Percentiles rank a stretch among this genome's conserved stretches.
phyloP scores from a whole-genome alignment of 805 yeast species.

The Metschnikowia noctiluminum region DNA sequence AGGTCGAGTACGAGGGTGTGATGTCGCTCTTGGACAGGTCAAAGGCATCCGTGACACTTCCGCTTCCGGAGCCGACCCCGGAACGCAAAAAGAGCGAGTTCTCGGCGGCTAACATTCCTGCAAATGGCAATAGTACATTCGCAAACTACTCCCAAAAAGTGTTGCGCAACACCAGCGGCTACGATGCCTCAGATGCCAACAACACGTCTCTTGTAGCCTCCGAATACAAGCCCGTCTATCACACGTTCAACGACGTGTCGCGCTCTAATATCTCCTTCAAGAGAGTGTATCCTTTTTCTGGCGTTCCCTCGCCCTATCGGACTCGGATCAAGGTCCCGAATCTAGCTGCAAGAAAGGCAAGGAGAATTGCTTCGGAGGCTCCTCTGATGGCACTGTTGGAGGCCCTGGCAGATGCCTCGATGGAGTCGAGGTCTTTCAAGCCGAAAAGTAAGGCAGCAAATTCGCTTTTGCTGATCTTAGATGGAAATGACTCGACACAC shows the following conservation, averaged over 20 bases:
- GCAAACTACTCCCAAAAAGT: constrained; percentile 28
- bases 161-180: constrained; percentile 24
- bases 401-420: constrained; percentile 3
- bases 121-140: constrained; percentile 11
- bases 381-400: constrained; percentile 4
- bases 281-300: constrained; percentile 44
- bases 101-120: constrained; percentile 2
- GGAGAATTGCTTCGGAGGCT: constrained; percentile 11
- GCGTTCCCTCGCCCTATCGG: constrained; percentile 43
- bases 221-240: constrained; percentile 38
- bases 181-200: constrained; percentile 13
- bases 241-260: constrained; percentile 25
- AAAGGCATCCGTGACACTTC: constrained; percentile 14
- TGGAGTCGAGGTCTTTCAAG: constrained; percentile 15
- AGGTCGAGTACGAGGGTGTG: constrained; percentile 80
- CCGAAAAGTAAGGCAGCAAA: constrained; percentile 47
- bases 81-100: background rate
- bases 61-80: constrained; percentile 11
- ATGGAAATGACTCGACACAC: constrained; percentile 18
- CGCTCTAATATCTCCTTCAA: constrained; percentile 30
- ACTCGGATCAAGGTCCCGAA: constrained; percentile 38
- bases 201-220: constrained; percentile 27
- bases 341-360: constrained; percentile 15
- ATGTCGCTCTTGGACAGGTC: constrained; percentile 46
- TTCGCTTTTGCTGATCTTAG: constrained; percentile 44